Base-by-base conservation (phyloP, 345 rosid species). In the Citrus maxima region DNA sequence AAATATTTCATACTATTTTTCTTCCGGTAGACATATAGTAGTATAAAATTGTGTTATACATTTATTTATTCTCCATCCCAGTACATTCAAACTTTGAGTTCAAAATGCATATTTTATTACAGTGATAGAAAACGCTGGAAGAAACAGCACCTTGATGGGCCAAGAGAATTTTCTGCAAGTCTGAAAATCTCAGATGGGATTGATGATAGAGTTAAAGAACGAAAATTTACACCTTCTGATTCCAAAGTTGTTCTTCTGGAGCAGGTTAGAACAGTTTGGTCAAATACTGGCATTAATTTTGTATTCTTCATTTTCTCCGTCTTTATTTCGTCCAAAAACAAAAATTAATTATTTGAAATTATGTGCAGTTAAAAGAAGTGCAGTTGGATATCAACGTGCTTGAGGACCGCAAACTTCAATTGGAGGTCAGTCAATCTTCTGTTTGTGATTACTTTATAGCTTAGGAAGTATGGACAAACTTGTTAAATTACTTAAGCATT, bases 351-450 rank as follows among this genome's bases (percentile, higher is more conserved):
- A 51, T 82, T 75, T 58, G 73, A 76, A 80, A 80, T 40, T 67
- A 73, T 74, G 32, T 81, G 80, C 94, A 94, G 99, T 81, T 96
- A 72, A 90, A 87, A 83, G 92, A 90, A 63, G 84, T 87, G 77
- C 81, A 76, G 78, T 66, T 77, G 74, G 91, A 90, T 78, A 81
- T 94, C 80, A 78, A 75, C 77, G 64, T 49, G 72, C 95, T 93
- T 78, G 87, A 85, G 9, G 82, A 76, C 49, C 86, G 76, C 64
- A 94, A 87, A 85, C 77, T 65, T 74, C 89, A 88, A 73, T 67
- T 91, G 73, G 89, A 73, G 93, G 99, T 94, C 59, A 83, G 90
- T 77, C 73, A 40, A 34, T 82, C 18, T 82, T 70, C 76, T 46
- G 18, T 46, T 77, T 81, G 78, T 73, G 66, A 77, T 75, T 56